Evolutionary conservation across 225 moss, liverwort and hornwort genomes (phyloP).

Genomic region (Sphagnum contortum): DNA sequence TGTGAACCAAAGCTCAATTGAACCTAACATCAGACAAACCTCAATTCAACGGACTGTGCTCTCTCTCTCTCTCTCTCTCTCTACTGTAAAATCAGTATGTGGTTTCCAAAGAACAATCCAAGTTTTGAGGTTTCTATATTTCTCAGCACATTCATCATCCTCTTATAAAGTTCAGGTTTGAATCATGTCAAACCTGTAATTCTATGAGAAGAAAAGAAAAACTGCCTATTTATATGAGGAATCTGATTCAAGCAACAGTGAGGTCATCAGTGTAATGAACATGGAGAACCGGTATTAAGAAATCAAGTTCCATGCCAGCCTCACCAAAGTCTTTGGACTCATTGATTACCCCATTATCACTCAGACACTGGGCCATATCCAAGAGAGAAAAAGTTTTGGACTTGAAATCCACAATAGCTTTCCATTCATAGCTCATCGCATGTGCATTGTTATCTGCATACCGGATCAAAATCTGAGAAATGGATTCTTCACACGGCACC

Average conservation of each 20-base stretch:
- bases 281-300: conserved; percentile 66
- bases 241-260: conserved; percentile 24
- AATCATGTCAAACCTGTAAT: too few relatives aligned
- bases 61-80: too few relatives aligned
- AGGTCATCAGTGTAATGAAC: conserved; percentile 85
- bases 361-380: conserved; percentile 55
- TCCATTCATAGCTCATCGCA: conserved; percentile 83
- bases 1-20: too few relatives aligned
- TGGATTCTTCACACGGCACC: conserved; percentile 79
- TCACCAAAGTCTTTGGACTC: conserved; percentile 47
- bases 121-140: too few relatives aligned
- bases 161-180: too few relatives aligned
- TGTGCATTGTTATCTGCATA: conserved; percentile 70
- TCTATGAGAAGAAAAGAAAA: too few relatives aligned
- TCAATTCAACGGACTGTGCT: too few relatives aligned
- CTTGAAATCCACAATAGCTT: conserved; percentile 43
- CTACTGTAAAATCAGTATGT: too few relatives aligned
- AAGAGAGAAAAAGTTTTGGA: conserved; percentile 36
- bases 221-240: too few relatives aligned
- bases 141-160: too few relatives aligned
- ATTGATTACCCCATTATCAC: conserved; percentile 68
- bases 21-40: too few relatives aligned
- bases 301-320: conserved; percentile 56
- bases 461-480: conserved; percentile 60
- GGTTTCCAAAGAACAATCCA: too few relatives aligned